A percentile compares a stretch with the other conserved stretches of the same genome.
Evolutionary conservation across 1,284 basidiomycete species (phyloP).

Genomic region (Irpex rosettiformis): DNA sequence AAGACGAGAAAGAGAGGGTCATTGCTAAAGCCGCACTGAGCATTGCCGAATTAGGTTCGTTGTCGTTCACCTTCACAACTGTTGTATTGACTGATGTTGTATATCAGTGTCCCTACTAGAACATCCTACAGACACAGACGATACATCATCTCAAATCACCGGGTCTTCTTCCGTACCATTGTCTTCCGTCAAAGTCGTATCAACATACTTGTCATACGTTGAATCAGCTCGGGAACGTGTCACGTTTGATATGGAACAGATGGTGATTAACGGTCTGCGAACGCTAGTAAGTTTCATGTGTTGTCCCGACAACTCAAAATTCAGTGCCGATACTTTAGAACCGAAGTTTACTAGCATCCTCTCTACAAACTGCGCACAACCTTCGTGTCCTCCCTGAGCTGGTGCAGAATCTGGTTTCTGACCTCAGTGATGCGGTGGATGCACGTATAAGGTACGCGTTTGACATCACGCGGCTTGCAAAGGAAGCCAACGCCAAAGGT

Average conservation of each 20-base stretch:
- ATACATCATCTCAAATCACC: conserved; percentile 3
- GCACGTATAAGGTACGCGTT: conserved; percentile 80
- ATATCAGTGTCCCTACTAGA: conserved; percentile 4
- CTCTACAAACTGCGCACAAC: conserved; percentile 94
- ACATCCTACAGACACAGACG: conserved; percentile 4
- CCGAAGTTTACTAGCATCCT: conserved; percentile 84
- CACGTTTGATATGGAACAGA: conserved; percentile 82
- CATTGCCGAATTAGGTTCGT: conserved; percentile 82
- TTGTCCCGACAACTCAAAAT: too few relatives aligned
- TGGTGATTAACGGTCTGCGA: conserved; percentile 76
- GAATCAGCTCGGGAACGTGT: conserved; percentile 68
- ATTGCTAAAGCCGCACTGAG: conserved; percentile 89
- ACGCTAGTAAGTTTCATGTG: conserved; percentile 54
- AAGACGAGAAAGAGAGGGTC: conserved; percentile 80
- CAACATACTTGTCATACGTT: conserved; percentile 67
- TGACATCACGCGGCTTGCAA: conserved; percentile 82
- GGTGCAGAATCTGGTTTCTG: conserved; percentile 75
- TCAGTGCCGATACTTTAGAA: conserved; percentile 50
- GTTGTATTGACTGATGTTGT: background rate
- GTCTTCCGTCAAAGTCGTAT: conserved; percentile 67
- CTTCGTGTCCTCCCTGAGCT: conserved; percentile 81
- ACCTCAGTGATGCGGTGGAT: conserved; percentile 84
- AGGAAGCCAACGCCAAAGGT: conserved; percentile 80
- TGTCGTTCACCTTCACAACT: background rate
- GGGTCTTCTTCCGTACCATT: conserved; percentile 40